Evolutionary conservation across 495 filamentous ascomycete species (phyloP).

Genomic region (Penicillium simplicissimum): DNA sequence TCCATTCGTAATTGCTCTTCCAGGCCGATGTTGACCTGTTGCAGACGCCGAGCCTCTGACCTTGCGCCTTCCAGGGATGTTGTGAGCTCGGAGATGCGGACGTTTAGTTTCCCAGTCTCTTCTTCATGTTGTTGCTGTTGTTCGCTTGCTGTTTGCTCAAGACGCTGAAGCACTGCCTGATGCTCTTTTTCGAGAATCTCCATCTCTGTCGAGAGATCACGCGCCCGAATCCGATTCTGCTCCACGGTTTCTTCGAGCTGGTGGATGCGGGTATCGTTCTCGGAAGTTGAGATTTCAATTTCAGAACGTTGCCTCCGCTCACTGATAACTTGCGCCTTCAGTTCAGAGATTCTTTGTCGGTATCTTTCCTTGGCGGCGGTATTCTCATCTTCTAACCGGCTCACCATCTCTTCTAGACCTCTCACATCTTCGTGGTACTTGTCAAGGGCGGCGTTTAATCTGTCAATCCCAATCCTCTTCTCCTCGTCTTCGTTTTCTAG

Average conservation of each 20-base stretch:
- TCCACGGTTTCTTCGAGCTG: conserved; percentile 43
- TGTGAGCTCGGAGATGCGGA: conserved; percentile 39
- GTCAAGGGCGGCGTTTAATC: conserved; percentile 61
- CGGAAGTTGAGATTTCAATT: conserved; percentile 38
- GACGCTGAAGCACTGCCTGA: conserved; percentile 19
- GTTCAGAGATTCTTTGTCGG: conserved; percentile 38
- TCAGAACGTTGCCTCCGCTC: conserved; percentile 38
- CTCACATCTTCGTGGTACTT: conserved; percentile 65
- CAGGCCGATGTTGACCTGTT: conserved; percentile 34
- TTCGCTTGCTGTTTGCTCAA: conserved; percentile 35
- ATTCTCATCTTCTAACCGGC: conserved; percentile 58
- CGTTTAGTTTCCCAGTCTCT: conserved; percentile 43
- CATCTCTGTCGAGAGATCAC: conserved; percentile 35
- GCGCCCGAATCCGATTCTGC: conserved; percentile 38
- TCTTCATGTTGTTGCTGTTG: conserved; percentile 43
- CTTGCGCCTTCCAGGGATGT: conserved; percentile 37
- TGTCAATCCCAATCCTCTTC: conserved; percentile 57
- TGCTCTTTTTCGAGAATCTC: conserved; percentile 38
- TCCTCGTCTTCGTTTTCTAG: conserved; percentile 56
- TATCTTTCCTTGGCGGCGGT: conserved; percentile 30
- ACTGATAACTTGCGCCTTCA: conserved; percentile 39
- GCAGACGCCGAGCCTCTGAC: conserved; percentile 36
- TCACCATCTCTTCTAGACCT: conserved; percentile 61
- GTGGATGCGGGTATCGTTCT: conserved; percentile 37
- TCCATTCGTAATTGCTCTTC: conserved; percentile 40